These are phyloP conservation scores for Magnaporthales sp. DNA, from an alignment of 2,329 filamentous ascomycete genomes.

Conservation along the genomic window DNA sequence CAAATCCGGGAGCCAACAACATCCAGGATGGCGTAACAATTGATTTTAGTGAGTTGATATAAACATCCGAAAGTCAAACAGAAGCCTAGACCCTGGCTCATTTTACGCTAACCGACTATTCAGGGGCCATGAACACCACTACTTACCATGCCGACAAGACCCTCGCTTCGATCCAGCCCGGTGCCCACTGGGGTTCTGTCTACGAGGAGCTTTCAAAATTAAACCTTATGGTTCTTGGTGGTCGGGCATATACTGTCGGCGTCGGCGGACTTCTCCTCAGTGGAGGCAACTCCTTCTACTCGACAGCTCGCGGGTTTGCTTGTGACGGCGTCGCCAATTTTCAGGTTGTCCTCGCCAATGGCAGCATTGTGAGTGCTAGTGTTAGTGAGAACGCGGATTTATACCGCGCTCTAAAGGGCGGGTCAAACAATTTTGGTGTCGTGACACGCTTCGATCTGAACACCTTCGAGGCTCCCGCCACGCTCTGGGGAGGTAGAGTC, in stretches of 20 bases:
- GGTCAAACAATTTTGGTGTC: too few relatives aligned
- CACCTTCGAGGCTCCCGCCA: constrained; percentile 6
- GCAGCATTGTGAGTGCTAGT: constrained; percentile 22
- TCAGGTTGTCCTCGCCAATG: constrained; percentile 32
- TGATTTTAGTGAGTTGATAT: constrained; percentile 12
- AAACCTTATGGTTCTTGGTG: too few relatives aligned
- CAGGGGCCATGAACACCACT: constrained; percentile 21
- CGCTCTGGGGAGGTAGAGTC: constrained; percentile 16
- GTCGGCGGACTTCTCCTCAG: too few relatives aligned
- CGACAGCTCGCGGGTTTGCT: constrained; percentile 23
- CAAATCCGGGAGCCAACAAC: constrained; percentile 10
- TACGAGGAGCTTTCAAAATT: too few relatives aligned
- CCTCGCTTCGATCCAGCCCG: constrained; percentile 19
- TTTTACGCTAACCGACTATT: constrained; percentile 3
- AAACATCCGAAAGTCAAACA: not conserved
- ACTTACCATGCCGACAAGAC: constrained; percentile 18
- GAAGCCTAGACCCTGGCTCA: not conserved
- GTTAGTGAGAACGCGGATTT: constrained; percentile 9
- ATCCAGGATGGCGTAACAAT: constrained; percentile 10
- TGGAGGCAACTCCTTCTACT: constrained; percentile 20
- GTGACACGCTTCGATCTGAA: too few relatives aligned
- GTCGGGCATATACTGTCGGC: too few relatives aligned
- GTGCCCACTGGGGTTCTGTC: too few relatives aligned
- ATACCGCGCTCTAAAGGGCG: too few relatives aligned
- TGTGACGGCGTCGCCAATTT: constrained; percentile 30